Percentiles rank a stretch among this genome's conserved stretches.
Evolutionary conservation across 768 basidiomycete species (phyloP).

Genomic region (Suillus spraguei): DNA sequence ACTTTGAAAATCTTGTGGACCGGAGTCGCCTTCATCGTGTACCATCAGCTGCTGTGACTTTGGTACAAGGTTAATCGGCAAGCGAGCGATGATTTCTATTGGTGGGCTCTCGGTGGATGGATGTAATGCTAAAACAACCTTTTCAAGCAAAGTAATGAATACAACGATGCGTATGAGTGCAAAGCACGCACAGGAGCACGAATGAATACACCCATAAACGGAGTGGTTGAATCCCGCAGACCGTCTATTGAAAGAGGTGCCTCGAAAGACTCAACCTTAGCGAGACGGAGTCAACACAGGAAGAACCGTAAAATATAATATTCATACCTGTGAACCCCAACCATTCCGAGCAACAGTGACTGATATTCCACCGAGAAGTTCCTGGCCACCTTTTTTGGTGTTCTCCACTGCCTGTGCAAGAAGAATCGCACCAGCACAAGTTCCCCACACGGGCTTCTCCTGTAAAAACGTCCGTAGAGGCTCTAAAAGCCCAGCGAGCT

Average conservation of each 20-base stretch:
- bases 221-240: conserved; percentile 56
- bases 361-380: conserved; percentile 79
- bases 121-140: conserved; percentile 67
- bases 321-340: conserved; percentile 86
- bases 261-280: conserved; percentile 90
- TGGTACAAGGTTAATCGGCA: conserved; percentile 57
- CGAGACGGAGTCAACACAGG: neutral
- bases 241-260: conserved; percentile 66
- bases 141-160: conserved; percentile 7
- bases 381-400: conserved; percentile 86
- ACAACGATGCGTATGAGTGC: neutral
- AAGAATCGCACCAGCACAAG: conserved; percentile 94
- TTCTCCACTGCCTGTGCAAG: conserved; percentile 74
- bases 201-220: conserved; percentile 89
- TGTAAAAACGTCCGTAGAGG: conserved; percentile 76
- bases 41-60: conserved; percentile 39
- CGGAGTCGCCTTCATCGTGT: conserved; percentile 44
- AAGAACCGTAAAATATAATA: neutral
- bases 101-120: conserved; percentile 52
- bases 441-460: conserved; percentile 87
- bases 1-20: conserved; percentile 56
- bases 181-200: conserved; percentile 75
- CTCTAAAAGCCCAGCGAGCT: conserved; percentile 74
- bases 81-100: conserved; percentile 70
- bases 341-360: conserved; percentile 86